phyloP scores from a whole-genome alignment of 495 filamentous ascomycete species.

The Aspergillus avenaceus region DNA sequence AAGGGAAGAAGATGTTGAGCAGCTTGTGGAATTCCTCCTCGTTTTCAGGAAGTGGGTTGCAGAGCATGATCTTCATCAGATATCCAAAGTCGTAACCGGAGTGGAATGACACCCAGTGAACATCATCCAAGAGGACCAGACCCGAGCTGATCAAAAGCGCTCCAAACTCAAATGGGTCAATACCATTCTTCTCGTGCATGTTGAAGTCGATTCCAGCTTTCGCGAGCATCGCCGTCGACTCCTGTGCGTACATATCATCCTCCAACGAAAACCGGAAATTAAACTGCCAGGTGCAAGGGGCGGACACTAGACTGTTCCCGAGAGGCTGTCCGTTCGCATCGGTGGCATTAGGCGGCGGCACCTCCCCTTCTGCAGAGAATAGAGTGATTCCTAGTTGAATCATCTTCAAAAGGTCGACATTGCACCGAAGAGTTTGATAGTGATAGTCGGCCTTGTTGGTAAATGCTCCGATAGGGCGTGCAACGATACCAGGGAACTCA shows the following conservation, averaged over 20 bases:
- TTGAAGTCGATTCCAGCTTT: conserved; percentile 86
- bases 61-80: conserved; percentile 84
- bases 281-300: conserved; percentile 95
- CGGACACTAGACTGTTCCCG: conserved; percentile 54
- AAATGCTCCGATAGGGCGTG: conserved; percentile 90
- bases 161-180: conserved; percentile 84
- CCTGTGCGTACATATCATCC: conserved; percentile 93
- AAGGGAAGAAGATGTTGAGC: conserved; percentile 87
- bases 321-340: conserved; percentile 50
- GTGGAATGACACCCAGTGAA: conserved; percentile 96
- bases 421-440: conserved; percentile 95
- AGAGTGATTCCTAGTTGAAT: conserved; percentile 95
- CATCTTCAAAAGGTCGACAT: conserved; percentile 94
- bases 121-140: conserved; percentile 79
- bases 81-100: conserved; percentile 99
- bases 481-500: conserved; percentile 94
- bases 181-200: conserved; percentile 79
- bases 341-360: conserved; percentile 63
- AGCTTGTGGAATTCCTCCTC: conserved; percentile 81
- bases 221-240: conserved; percentile 82
- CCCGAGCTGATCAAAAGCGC: conserved; percentile 86
- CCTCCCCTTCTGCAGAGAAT: conserved; percentile 82
- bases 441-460: conserved; percentile 94
- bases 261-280: conserved; percentile 96
- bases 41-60: conserved; percentile 74